Base-by-base conservation (phyloP, 495 filamentous ascomycete species). In the Jackrogersella multiformis region DNA sequence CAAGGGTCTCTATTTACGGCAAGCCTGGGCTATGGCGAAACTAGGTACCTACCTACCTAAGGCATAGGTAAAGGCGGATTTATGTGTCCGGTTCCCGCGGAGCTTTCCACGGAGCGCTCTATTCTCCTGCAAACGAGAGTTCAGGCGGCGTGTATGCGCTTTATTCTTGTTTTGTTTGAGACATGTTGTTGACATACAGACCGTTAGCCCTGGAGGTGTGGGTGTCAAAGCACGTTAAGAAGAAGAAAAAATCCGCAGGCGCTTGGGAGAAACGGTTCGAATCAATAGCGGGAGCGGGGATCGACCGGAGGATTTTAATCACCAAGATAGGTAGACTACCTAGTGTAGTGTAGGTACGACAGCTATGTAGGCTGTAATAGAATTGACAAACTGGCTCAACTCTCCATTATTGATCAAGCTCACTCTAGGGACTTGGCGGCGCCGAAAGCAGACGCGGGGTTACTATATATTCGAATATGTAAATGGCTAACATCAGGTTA, bases 261-360 rank as follows among this genome's bases (percentile, higher is more conserved):
- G 61, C 66, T 56, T 66, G 46, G 62, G 44, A 35, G 26, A 52
- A 48, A 61, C 30, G 52, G 48, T 30, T 59, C 32, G 61, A 26
- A 24, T 52, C 56, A 61, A 56, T 64, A 28, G 61, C 67, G 67
- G 56, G 67, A 28, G 61, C 67, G 67, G 56, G 67, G 61, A 62
- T 65, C 61, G 53, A 41, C 67, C 61, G 67, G 61, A 62, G 61
- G 61, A 41, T 62, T n/a, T 70, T 62, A 62, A 62, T 66, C 67
- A 52, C 20, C 13, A 35, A 39, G 42, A 23, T 56, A 54, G 42
- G 24, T 55, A 67, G 20, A 30, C 26, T 56, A 65, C 46, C 51
- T 18, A n/a, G n/a, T n/a, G n/a, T n/a, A n/a, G n/a, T n/a, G n/a
- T n/a, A n/a, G n/a, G n/a, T 39, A 55, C 56, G 24, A 56, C 36